phyloP scores from a whole-genome alignment of 176 grass and related monocot genomes.

The Zea mays region Zm-B73-REFERENCE-NAM-5.0 NC_050098.1:134438001-134438500 shows the following conservation, averaged over 20 bases:
- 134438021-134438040: slow-evolving; percentile 57
- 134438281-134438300: too few species aligned
- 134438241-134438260: slow-evolving; percentile 34
- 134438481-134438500: too few species aligned
- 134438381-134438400: too few species aligned
- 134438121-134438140: slow-evolving; percentile 78
- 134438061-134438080: slow-evolving; percentile 61
- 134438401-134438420: too few species aligned
- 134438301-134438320: too few species aligned
- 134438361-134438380: too few species aligned
- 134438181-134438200: slow-evolving; percentile 67
- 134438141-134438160: slow-evolving; percentile 61
- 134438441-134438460: too few species aligned
- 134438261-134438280: neutral
- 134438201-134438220: slow-evolving; percentile 53
- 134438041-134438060: slow-evolving; percentile 51
- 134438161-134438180: slow-evolving; percentile 44
- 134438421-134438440: too few species aligned
- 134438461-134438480: too few species aligned
- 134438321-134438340: too few species aligned
- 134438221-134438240: slow-evolving; percentile 37
- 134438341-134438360: too few species aligned
- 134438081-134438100: slow-evolving; percentile 67
- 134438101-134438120: slow-evolving; percentile 52
- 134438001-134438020: slow-evolving; percentile 61